Evolutionary conservation across 1,139 yeast genomes (phyloP), one percentile per base, ranked within the genome.

Genomic region (Torulaspora globosa): DNA sequence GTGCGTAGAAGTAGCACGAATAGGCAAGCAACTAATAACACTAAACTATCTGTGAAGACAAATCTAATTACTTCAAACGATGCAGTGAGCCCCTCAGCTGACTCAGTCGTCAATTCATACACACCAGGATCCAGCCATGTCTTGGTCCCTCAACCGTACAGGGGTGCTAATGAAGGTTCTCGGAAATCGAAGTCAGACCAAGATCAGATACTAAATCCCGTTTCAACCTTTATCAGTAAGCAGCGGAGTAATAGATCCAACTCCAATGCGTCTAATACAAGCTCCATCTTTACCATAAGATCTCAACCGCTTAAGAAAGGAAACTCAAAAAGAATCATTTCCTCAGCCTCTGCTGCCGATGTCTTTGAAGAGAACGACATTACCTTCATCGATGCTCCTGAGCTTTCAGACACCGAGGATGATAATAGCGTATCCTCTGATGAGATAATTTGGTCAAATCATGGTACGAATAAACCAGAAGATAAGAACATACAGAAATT

Each of bases 371-470:
- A 85, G 53, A 83, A 83, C 55, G 76, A 72, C 9, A 75, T 87
- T 16, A 76, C 81, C 1, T 90, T 90, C 67, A 86, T 76, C n/a
- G 81, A 76, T 51, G 89, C 81, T 0, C 90, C 95, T 0, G 70
- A 63, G 2, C 65, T 78, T 19, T 69, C 71, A 5, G 80, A 76
- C 5, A 72, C 69, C 27, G 75, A 71, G 39, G 73, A 68, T 27
- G 69, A 70, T 7, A 39, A 43, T n/a, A 38, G 46, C 28, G 30
- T 36, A 10, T 45, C 56, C 9, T 44, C 56, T 18, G 58, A 53
- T 27, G 60, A 52, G 29, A 53, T 51, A 15, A 47, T 55, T 10
- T 51, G 60, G 57, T 39, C 52, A 5, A 45, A 41, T 16, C 38
- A 38, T 16, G 24, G 36, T 21, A 1, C 28, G 31, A 36, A 15